Evolutionary conservation across 2,329 filamentous ascomycete species (phyloP).

Genomic region (Macroventuria anomochaeta): DNA sequence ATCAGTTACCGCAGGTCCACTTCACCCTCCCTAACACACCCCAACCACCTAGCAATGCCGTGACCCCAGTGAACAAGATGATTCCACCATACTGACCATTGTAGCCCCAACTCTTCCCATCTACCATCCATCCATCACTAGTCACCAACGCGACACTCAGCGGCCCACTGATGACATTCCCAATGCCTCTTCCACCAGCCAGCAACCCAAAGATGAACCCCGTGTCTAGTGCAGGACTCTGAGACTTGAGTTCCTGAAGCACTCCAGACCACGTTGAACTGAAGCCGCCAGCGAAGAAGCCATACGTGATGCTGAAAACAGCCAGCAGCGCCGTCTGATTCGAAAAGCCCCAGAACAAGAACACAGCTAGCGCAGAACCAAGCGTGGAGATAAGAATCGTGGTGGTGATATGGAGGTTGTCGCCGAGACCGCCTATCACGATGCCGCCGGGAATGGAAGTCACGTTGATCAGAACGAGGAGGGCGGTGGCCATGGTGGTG

Average conservation of each 20-base stretch:
- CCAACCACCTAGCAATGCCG: slow-evolving; percentile 31
- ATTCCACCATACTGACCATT: slow-evolving; percentile 51
- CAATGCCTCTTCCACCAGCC: slow-evolving; percentile 56
- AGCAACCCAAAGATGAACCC: slow-evolving; percentile 56
- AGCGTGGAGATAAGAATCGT: slow-evolving; percentile 51
- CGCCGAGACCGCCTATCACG: slow-evolving; percentile 47
- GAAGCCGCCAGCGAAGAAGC: slow-evolving; percentile 42
- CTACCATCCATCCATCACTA: slow-evolving; percentile 11
- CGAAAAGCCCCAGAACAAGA: slow-evolving; percentile 56
- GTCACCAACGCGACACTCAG: slow-evolving; percentile 54
- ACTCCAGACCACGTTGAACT: slow-evolving; percentile 35
- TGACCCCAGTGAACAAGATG: slow-evolving; percentile 50
- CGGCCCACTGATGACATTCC: slow-evolving; percentile 58
- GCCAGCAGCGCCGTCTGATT: slow-evolving; percentile 42
- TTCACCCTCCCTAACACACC: slow-evolving; percentile 9
- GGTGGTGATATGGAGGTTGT: slow-evolving; percentile 51
- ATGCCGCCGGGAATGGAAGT: slow-evolving; percentile 44
- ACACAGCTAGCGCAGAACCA: slow-evolving; percentile 49
- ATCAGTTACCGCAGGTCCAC: background rate
- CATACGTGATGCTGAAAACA: slow-evolving; percentile 41
- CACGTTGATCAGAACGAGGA: slow-evolving; percentile 46
- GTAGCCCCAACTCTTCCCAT: slow-evolving; percentile 35
- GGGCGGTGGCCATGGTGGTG: slow-evolving; percentile 33
- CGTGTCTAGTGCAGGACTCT: slow-evolving; percentile 42
- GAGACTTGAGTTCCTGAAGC: slow-evolving; percentile 36